phyloP scores from a whole-genome alignment of 1,284 basidiomycete genomes.

The Erythrobasidium hasegawianum region DNA sequence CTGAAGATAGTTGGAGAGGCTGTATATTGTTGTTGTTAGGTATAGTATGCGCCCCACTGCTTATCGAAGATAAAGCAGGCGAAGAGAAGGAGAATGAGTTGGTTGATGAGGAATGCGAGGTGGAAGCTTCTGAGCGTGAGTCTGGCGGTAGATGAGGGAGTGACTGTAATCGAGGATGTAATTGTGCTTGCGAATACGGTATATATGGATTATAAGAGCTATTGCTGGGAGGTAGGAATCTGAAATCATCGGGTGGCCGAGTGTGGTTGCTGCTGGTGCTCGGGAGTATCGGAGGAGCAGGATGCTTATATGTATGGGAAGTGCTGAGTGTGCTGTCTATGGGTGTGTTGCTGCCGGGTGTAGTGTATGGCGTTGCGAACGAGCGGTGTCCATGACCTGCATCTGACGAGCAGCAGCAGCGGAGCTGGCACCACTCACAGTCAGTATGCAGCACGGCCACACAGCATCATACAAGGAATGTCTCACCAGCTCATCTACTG shows the following conservation, averaged over 20 bases:
- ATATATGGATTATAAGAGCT: neutral
- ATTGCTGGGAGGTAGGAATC: too few relatives aligned
- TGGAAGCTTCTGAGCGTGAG: neutral
- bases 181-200: neutral
- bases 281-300: neutral
- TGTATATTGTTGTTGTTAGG: neutral
- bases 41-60: too few relatives aligned
- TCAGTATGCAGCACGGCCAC: too few relatives aligned
- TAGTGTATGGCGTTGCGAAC: slow-evolving; percentile 1
- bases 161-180: neutral
- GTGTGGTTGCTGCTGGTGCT: too few relatives aligned
- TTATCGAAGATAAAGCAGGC: too few relatives aligned
- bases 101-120: too few relatives aligned
- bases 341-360: neutral
- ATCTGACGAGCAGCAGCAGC: slow-evolving; percentile 20
- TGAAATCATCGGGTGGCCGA: too few relatives aligned
- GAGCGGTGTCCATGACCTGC: slow-evolving; percentile 16
- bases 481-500: slow-evolving; percentile 32
- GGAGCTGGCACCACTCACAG: too few relatives aligned
- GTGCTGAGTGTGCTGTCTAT: slow-evolving; percentile 9
- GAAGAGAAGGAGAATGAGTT: too few relatives aligned
- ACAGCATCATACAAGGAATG: too few relatives aligned
- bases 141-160: neutral
- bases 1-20: neutral
- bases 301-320: neutral